Evolutionary conservation across 306 rosid genomes (phyloP).

Genomic region (Acacia confusa): DNA sequence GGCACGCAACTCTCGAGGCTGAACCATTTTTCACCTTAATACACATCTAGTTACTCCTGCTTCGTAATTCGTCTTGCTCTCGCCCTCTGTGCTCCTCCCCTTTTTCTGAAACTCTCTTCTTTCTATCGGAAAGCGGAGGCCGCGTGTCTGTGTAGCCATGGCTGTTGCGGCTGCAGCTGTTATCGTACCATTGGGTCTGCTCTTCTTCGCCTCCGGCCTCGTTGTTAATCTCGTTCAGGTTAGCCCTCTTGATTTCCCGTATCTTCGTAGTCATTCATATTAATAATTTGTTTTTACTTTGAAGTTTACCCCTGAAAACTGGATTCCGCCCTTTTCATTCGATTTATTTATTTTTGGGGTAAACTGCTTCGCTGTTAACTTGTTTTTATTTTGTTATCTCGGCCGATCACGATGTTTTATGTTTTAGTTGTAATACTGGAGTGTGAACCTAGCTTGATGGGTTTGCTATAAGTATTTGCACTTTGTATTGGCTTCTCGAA

Average conservation of each 20-base stretch:
- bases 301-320: background rate
- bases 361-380: background rate
- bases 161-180: constrained; percentile 80
- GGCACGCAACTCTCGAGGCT: background rate
- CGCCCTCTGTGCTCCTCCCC: background rate
- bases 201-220: constrained; percentile 88
- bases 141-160: constrained; percentile 48
- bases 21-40: background rate
- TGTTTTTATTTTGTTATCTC: background rate
- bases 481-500: background rate
- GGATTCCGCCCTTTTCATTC: background rate
- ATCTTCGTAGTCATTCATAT: background rate
- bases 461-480: background rate
- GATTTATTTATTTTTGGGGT: background rate
- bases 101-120: constrained; percentile 13
- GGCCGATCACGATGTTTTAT: background rate
- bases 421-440: background rate
- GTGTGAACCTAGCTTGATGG: background rate
- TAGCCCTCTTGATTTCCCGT: background rate
- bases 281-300: background rate
- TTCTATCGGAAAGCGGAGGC: background rate
- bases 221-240: constrained; percentile 86
- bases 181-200: constrained; percentile 75
- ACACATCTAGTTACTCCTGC: background rate
- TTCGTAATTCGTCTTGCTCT: background rate